Base-by-base conservation (phyloP, 495 filamentous ascomycete species). In the Astrothelium macrocarpum region DNA sequence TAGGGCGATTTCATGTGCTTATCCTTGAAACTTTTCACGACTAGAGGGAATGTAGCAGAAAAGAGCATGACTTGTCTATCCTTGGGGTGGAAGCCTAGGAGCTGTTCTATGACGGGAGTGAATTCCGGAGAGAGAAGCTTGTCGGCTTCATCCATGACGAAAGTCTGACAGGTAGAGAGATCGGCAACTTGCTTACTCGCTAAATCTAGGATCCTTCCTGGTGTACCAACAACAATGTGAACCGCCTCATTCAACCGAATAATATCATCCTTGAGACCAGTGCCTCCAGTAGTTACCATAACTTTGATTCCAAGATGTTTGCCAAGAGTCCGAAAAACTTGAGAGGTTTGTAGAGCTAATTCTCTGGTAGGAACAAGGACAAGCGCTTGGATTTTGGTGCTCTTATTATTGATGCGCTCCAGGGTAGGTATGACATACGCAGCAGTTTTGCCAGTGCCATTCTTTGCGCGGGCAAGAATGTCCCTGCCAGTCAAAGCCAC, bases 11-110 rank as follows among this genome's bases (percentile, higher is more conserved):
- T 83, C 90, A 99, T 95, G 77, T 97, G 91, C 79, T 96, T 95
- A 75, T 97, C 95, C 73, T 94, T 96, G 79, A 99, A 99, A 60
- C 85, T 84, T 78, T 99, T 97, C 63, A 99, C 94, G 64, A 94
- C 90, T 67, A 96, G 73, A 14, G 94, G 94, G 70, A 99, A 99
- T 0, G 94, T 97, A 56, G 95, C 95, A 67, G 91, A 96, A 78
- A 98, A 98, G 39, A 98, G 85, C 94, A 98, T 98, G 74, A 97
- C 91, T 74, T 98, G 94, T 20, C 93, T 87, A 69, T 97, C 93
- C 70, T 92, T 95, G 42, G 94, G 91, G 73, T 95, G 91, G 76
- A 95, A 97, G 45, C 87, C 84, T 46, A 98, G 79, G 10, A 98
- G 81, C 71, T 97, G 90, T 75, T 98, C 95, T 69, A 98, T 95